Conservation (phyloP, 31 red algal genomes). For the Porphyra umbilicalis region DNA sequence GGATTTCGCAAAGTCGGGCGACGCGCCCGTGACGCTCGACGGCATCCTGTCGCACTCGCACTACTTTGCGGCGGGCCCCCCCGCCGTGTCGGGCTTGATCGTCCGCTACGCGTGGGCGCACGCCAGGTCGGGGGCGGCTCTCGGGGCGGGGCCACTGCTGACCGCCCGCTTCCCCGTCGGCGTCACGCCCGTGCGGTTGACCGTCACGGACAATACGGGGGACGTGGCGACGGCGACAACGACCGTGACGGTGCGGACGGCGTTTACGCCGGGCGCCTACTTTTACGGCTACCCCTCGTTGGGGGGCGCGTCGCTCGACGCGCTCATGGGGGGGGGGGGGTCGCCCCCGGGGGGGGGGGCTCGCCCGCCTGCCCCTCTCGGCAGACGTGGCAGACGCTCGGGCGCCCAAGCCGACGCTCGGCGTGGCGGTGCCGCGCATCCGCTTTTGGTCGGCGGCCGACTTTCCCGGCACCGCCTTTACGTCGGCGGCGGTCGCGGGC, state of each 20-base stretch:
- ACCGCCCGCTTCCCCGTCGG: slow-evolving; percentile 14
- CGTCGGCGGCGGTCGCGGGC: neutral
- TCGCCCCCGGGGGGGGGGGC: neutral
- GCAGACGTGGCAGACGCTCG: neutral
- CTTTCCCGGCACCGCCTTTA: neutral
- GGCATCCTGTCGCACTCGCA: slow-evolving; percentile 43
- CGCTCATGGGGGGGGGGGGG: neutral
- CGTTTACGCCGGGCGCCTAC: neutral
- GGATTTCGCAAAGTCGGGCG: slow-evolving; percentile 33
- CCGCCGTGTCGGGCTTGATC: slow-evolving; percentile 30
- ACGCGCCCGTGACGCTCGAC: slow-evolving; percentile 12
- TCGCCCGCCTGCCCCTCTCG: neutral
- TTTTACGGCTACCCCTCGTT: neutral
- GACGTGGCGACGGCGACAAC: slow-evolving; percentile 34
- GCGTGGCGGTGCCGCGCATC: neutral
- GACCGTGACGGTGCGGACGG: slow-evolving; percentile 24
- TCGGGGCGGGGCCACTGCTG: neutral
- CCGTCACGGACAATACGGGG: slow-evolving; percentile 60
- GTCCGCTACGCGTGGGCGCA: slow-evolving; percentile 30
- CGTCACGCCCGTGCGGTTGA: slow-evolving; percentile 21
- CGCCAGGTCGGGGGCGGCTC: neutral
- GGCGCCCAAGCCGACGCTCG: neutral
- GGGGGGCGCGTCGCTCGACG: neutral
- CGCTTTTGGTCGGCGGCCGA: neutral
- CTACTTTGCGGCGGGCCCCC: slow-evolving; percentile 48